Base-by-base conservation (phyloP, 2,329 filamentous ascomycete species). In the Leptographium radiaticola region DNA sequence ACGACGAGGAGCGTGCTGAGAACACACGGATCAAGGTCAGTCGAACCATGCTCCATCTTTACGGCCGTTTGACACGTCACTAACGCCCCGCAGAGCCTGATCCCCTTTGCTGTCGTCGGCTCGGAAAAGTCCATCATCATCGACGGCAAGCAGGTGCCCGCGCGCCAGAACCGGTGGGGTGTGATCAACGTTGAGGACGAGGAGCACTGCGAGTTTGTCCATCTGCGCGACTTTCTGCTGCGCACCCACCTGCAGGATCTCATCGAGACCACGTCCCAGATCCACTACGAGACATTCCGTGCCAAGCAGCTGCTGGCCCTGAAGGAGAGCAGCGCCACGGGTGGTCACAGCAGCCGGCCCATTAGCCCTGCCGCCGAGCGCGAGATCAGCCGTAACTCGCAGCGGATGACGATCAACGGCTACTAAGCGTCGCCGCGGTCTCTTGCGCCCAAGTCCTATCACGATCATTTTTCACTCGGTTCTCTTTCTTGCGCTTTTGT, bases 251-350 rank as follows among this genome's bases (percentile, higher is more conserved):
- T 98, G 55, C 93, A 98, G 78, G 93, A 98, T 67, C 82, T 98
- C 62, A 96, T 98, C 71, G 93, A 98, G 76, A 98, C 93, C 36
- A 98, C 93, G 49, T 96, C 90, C 63, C 93, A 98, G 77, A 98
- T 96, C 72, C 93, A 98, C 80, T 98, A 98, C 79, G 93, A 98
- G 79, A 95, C 89, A 56, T 98, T 98, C 90, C 90, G 93, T 72
- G 90, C 93, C 65, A 98, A 98, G 84, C 93, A 98, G 74, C 78
- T 98, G 65, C 76, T 98, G 67, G 93, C 93, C 55, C 80, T 98
- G 69, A 98, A 97, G 83, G 93, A 98, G 78, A 95, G 87, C 79
- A 95, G 88, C 67, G 88, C 89, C 62, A 87, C 89, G 61, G 55
- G 43, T 39, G 86, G 84, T 60, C 75, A 83, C 63, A 81, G 84